Evolutionary conservation across 306 rosid genomes (phyloP).

Genomic region (Glycine latifolia): DNA sequence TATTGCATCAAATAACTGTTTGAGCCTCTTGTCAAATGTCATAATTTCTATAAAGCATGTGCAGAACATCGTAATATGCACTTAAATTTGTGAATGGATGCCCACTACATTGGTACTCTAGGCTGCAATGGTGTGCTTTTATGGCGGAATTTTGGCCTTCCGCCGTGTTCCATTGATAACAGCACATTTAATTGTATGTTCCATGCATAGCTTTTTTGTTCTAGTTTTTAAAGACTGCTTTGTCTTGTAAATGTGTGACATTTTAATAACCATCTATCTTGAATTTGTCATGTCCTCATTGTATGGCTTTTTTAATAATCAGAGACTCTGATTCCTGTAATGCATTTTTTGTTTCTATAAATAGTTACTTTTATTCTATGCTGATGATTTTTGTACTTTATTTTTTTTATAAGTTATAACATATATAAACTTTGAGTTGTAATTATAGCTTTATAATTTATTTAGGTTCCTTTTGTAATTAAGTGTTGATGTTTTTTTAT

Average conservation of each 20-base stretch:
- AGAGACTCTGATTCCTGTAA: conserved; percentile 13
- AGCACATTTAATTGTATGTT: neutral
- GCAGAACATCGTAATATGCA: neutral
- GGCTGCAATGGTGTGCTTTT: too few relatives aligned
- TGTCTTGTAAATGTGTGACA: conserved; percentile 20
- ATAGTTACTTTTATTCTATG: conserved; percentile 28
- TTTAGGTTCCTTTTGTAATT: conserved; percentile 26
- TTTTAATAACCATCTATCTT: neutral
- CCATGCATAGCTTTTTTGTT: neutral
- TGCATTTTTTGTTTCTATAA: conserved; percentile 15
- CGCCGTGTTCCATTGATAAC: too few relatives aligned
- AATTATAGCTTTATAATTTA: neutral
- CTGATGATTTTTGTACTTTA: conserved; percentile 18
- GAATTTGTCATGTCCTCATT: neutral
- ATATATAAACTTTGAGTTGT: conserved; percentile 17
- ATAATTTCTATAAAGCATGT: conserved; percentile 8
- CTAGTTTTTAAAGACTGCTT: neutral
- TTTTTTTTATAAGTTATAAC: conserved; percentile 29
- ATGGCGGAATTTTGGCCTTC: too few relatives aligned
- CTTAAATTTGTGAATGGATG: too few relatives aligned
- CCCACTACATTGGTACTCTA: too few relatives aligned
- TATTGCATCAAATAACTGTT: neutral
- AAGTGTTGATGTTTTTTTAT: conserved; percentile 35
- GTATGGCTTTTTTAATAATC: neutral
- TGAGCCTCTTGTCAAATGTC: neutral